Percentiles rank a stretch among this genome's conserved stretches.
Conservation (phyloP, 345 rosid species). For the Salix udensis region DNA sequence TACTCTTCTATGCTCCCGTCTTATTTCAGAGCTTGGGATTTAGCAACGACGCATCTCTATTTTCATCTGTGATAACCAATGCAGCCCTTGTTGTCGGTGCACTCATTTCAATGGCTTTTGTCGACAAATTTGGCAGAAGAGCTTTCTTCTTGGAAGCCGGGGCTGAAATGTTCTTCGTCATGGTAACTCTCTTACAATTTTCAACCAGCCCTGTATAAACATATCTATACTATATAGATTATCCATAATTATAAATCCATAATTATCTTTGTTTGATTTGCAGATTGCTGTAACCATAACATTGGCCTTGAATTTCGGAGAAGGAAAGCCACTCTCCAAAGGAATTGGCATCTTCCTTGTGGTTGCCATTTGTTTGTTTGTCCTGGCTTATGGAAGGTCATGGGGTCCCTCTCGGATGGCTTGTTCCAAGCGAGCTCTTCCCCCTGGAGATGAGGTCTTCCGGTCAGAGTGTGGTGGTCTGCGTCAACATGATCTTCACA, state of each 20-base stretch:
- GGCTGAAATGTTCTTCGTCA: constrained; percentile 34
- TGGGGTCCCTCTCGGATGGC: constrained; percentile 22
- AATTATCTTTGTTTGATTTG: neutral
- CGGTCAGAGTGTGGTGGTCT: constrained; percentile 3
- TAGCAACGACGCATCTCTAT: constrained; percentile 32
- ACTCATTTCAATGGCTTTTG: constrained; percentile 24
- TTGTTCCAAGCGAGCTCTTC: constrained; percentile 20
- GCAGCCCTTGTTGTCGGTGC: constrained; percentile 27
- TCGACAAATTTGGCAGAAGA: constrained; percentile 40
- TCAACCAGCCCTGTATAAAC: neutral
- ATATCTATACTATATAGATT: too few species aligned
- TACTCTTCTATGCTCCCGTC: constrained; percentile 51
- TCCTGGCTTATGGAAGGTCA: constrained; percentile 16
- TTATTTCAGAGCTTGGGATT: constrained; percentile 49
- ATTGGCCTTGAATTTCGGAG: constrained; percentile 17
- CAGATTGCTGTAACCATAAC: constrained; percentile 12
- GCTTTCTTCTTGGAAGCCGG: constrained; percentile 47
- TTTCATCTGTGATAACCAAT: constrained; percentile 41
- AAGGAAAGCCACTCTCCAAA: constrained; percentile 9
- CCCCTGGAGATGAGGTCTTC: constrained; percentile 8
- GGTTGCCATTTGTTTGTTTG: constrained; percentile 8
- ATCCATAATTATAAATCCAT: too few species aligned
- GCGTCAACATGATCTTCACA: constrained; percentile 20
- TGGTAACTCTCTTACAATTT: constrained; percentile 6
- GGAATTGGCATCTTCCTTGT: constrained; percentile 13